A percentile compares a stretch with the other conserved stretches of the same genome.
These are phyloP conservation scores for Lagerstroemia speciosa DNA, from an alignment of 345 rosid genomes.

Conservation along the genomic window DNA sequence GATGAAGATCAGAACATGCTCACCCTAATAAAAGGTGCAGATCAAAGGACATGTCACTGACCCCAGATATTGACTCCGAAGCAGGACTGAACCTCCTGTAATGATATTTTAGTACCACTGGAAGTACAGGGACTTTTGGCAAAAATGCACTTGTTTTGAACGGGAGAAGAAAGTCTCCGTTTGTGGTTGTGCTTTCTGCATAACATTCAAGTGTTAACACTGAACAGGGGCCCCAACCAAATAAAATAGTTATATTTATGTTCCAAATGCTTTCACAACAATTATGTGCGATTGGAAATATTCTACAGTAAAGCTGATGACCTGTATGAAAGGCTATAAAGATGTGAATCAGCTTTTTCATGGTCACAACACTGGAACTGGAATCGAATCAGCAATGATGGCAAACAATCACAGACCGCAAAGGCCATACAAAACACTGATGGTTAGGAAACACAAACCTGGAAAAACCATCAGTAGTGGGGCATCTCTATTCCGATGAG, in stretches of 20 bases:
- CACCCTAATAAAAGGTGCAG: not conserved
- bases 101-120: conserved; percentile 73
- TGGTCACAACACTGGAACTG: not conserved
- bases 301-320: not conserved
- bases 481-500: conserved; percentile 53
- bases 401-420: not conserved
- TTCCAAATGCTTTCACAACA: not conserved
- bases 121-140: conserved; percentile 74
- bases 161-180: conserved; percentile 82
- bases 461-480: conserved; percentile 90
- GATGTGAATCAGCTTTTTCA: not conserved
- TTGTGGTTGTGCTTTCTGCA: conserved; percentile 96
- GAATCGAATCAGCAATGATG: not conserved
- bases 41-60: conserved; percentile 22
- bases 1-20: not conserved
- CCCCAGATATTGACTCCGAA: conserved; percentile 96
- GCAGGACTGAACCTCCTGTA: conserved; percentile 78
- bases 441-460: conserved; percentile 29
- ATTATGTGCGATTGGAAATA: not conserved
- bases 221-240: not conserved
- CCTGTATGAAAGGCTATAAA: not conserved
- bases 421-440: not conserved
- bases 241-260: not conserved
- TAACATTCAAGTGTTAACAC: conserved; percentile 5
- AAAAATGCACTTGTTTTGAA: conserved; percentile 96